These are phyloP conservation scores for Microdochium nivale DNA, from an alignment of 2,329 filamentous ascomycete species.

Conservation along the genomic window DNA sequence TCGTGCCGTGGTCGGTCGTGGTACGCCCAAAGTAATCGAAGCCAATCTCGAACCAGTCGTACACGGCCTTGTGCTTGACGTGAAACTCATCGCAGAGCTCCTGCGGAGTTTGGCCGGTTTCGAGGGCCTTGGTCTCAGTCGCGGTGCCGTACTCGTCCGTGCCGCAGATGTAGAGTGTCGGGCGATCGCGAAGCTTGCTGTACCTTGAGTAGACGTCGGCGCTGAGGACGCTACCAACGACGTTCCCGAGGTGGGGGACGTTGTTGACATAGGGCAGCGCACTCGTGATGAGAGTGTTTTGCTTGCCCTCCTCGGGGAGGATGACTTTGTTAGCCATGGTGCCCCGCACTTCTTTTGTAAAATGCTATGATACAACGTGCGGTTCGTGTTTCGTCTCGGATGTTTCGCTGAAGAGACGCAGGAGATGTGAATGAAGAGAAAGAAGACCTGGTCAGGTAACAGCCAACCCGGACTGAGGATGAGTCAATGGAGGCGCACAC, in stretches of 20 bases:
- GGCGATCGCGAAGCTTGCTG: conserved; percentile 69
- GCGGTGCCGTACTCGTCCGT: conserved; percentile 94
- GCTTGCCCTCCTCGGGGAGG: conserved; percentile 62
- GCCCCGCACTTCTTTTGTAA: not conserved
- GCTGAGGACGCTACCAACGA: conserved; percentile 78
- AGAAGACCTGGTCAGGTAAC: not conserved
- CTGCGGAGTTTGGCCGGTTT: conserved; percentile 73
- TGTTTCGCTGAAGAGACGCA: not conserved
- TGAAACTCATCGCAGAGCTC: conserved; percentile 91
- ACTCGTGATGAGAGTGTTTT: conserved; percentile 84
- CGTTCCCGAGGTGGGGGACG: conserved; percentile 79
- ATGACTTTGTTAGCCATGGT: conserved; percentile 24
- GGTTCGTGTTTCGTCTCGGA: not conserved
- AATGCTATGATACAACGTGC: not conserved
- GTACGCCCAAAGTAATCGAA: conserved; percentile 96
- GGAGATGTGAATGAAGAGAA: not conserved
- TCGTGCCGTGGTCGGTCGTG: conserved; percentile 77
- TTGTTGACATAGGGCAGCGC: conserved; percentile 79
- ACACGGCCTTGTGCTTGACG: conserved; percentile 80
- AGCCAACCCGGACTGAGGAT: not conserved
- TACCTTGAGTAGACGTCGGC: conserved; percentile 82
- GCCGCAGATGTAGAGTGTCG: conserved; percentile 79
- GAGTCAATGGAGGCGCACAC: not conserved
- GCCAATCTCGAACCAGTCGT: conserved; percentile 91
- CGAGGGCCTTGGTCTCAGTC: conserved; percentile 89